These are phyloP conservation scores for Coemansia sp. DNA, from an alignment of 192 early-diverging fungal genomes.

Conservation along the genomic window DNA sequence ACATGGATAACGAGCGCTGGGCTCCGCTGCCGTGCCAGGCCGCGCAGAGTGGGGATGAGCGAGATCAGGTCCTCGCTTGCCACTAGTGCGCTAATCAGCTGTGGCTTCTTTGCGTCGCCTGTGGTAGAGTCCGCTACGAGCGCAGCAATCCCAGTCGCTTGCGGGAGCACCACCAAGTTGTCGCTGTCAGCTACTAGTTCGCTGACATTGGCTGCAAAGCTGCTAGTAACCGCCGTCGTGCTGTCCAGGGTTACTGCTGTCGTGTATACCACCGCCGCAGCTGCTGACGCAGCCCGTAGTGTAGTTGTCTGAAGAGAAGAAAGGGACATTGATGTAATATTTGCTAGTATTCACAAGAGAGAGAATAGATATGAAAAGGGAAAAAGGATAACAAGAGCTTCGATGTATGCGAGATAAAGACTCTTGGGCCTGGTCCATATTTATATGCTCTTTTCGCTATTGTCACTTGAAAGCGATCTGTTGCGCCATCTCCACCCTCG, in stretches of 20 bases:
- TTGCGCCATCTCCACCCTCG: conserved; percentile 30
- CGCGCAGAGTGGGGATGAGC: conserved; percentile 47
- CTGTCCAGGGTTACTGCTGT: conserved; percentile 16
- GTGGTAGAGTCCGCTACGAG: background rate
- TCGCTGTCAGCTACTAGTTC: conserved; percentile 18
- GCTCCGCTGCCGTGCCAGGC: conserved; percentile 21
- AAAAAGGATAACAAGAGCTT: background rate
- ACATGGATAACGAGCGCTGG: conserved; percentile 37
- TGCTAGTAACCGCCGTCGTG: conserved; percentile 15
- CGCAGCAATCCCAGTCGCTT: conserved; percentile 22
- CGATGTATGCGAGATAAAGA: background rate
- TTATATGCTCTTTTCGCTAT: background rate
- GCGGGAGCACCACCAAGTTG: conserved; percentile 15
- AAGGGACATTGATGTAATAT: background rate
- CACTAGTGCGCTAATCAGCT: conserved; percentile 17
- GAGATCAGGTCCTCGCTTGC: conserved; percentile 18
- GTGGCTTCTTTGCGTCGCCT: background rate
- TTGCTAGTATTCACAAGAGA: conserved; percentile 1
- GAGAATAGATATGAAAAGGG: background rate
- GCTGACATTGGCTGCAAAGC: background rate
- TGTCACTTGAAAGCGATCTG: background rate
- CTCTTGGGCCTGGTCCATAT: background rate
- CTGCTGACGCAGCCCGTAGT: conserved; percentile 19
- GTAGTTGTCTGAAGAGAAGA: conserved; percentile 11
- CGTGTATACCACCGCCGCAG: conserved; percentile 39